Conservation (phyloP, 202 grass and related monocot genomes). For the Schoenoplectus tabernaemontani region DNA sequence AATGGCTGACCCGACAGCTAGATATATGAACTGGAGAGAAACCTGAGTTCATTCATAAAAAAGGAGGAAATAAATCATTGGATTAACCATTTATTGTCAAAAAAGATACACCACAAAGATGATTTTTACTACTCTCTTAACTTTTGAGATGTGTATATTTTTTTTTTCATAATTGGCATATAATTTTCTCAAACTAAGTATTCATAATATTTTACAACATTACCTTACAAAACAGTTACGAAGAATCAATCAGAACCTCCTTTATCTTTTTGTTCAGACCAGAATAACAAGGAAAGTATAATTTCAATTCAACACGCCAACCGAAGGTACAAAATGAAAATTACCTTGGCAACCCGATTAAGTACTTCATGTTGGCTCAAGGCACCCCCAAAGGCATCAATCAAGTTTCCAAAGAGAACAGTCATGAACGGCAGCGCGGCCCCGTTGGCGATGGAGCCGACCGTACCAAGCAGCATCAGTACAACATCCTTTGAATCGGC, state of each 20-base stretch:
- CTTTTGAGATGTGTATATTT: not conserved
- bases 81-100: not conserved
- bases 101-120: not conserved
- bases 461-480: constrained; percentile 56
- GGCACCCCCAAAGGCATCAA: constrained; percentile 72
- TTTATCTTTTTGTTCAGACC: not conserved
- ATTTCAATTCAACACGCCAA: not conserved
- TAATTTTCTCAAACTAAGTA: not conserved
- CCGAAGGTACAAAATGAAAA: not conserved
- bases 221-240: not conserved
- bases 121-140: not conserved
- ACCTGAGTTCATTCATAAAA: constrained; percentile 32
- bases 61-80: not conserved
- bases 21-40: constrained; percentile 65
- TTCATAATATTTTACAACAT: not conserved
- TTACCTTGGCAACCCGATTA: constrained; percentile 41
- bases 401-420: constrained; percentile 63
- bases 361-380: constrained; percentile 42
- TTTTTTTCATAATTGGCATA: not conserved
- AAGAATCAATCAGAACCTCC: not conserved
- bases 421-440: constrained; percentile 82
- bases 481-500: constrained; percentile 49
- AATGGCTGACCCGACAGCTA: constrained; percentile 51
- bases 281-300: not conserved
- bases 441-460: constrained; percentile 63